A percentile compares a stretch with the other conserved stretches of the same genome.
Evolutionary conservation across 106 monocot species (phyloP).

Genomic region (Agapanthus africanus): DNA sequence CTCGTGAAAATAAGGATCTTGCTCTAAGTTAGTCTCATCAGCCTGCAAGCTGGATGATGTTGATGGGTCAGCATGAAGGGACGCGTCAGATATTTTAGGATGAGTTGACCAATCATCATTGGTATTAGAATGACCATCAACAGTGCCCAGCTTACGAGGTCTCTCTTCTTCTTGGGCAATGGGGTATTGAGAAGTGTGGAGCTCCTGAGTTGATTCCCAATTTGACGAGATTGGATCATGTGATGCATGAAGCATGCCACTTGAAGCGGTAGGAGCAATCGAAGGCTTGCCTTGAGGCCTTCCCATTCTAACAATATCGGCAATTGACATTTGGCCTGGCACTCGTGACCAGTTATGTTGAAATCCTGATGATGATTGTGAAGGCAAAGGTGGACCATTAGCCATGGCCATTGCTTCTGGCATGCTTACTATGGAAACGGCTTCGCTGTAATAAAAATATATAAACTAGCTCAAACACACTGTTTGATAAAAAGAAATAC

Average conservation of each 20-base stretch:
- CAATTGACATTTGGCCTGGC: slow-evolving; percentile 75
- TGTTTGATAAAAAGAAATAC: too few relatives aligned
- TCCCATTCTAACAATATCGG: slow-evolving; percentile 93
- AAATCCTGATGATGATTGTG: slow-evolving; percentile 39
- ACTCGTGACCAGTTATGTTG: slow-evolving; percentile 49
- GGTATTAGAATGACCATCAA: slow-evolving; percentile 18
- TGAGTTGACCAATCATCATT: slow-evolving; percentile 32
- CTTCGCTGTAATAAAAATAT: slow-evolving; percentile 29
- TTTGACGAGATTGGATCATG: slow-evolving; percentile 24
- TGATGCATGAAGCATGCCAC: slow-evolving; percentile 21
- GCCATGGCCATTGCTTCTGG: slow-evolving; percentile 8
- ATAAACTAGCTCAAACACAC: too few relatives aligned
- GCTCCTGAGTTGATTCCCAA: slow-evolving; percentile 22
- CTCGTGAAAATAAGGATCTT: slow-evolving; percentile 31
- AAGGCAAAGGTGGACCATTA: slow-evolving; percentile 27
- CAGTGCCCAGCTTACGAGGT: too few relatives aligned
- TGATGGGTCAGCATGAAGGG: slow-evolving; percentile 22
- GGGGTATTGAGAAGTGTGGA: slow-evolving; percentile 23
- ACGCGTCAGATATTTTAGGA: slow-evolving; percentile 25
- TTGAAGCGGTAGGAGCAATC: slow-evolving; percentile 7
- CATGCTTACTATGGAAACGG: slow-evolving; percentile 17
- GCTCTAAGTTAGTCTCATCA: slow-evolving; percentile 33
- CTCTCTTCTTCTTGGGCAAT: slow-evolving; percentile 10
- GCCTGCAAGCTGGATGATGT: slow-evolving; percentile 21
- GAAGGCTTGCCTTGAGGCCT: slow-evolving; percentile 52